Percentiles rank a stretch among this genome's conserved stretches.
These are phyloP conservation scores for Hypoxylon rubiginosum DNA, from an alignment of 2,329 filamentous ascomycete genomes.

Conservation along the genomic window DNA sequence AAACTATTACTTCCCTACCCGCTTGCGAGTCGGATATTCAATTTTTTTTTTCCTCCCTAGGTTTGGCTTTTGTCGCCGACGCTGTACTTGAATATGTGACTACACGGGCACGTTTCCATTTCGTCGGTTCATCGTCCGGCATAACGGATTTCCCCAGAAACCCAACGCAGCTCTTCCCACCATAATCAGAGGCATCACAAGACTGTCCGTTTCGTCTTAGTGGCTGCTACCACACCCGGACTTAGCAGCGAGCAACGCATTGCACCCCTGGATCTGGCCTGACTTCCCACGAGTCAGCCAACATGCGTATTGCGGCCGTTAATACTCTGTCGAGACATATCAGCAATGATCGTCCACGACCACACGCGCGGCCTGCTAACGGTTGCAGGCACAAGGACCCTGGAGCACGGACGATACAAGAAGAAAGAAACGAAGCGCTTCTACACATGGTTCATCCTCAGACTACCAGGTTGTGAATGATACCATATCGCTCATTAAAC, in stretches of 20 bases:
- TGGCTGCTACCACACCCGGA: slow-evolving; percentile 36
- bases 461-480: slow-evolving; percentile 27
- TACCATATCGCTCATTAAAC: slow-evolving; percentile 35
- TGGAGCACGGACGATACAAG: slow-evolving; percentile 14
- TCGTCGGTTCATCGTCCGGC: slow-evolving; percentile 36
- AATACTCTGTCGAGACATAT: slow-evolving; percentile 28
- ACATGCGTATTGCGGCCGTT: slow-evolving; percentile 22
- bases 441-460: slow-evolving; percentile 18
- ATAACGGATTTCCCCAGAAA: slow-evolving; percentile 44
- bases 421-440: slow-evolving; percentile 16
- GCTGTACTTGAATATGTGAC: slow-evolving; percentile 26
- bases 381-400: slow-evolving; percentile 25
- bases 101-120: slow-evolving; percentile 24
- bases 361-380: slow-evolving; percentile 24
- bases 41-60: no score
- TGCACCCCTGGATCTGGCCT: slow-evolving; percentile 40
- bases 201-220: slow-evolving; percentile 36
- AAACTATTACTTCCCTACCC: neutral
- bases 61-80: slow-evolving; percentile 24
- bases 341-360: slow-evolving; percentile 14
- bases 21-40: slow-evolving; percentile 22
- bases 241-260: slow-evolving; percentile 34
- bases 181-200: slow-evolving; percentile 40
- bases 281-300: slow-evolving; percentile 21
- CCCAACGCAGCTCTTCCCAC: slow-evolving; percentile 34